Base-by-base conservation (phyloP, 192 early-diverging fungal genomes). In the Linnemannia zychae region DNA sequence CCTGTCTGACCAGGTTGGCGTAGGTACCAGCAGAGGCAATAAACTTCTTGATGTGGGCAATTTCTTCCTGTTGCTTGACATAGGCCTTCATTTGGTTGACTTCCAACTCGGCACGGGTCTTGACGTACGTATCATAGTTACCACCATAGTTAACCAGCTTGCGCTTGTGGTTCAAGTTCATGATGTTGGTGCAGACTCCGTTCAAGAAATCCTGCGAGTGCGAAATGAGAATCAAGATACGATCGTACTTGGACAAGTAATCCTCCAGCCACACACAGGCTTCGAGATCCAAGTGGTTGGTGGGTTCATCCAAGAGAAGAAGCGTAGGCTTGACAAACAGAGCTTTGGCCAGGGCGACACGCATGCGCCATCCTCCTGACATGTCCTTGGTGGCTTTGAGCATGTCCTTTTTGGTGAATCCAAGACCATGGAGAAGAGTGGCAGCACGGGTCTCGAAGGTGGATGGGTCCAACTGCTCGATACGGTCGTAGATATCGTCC, bases 361-460 rank as follows among this genome's bases (percentile, higher is more conserved):
- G 92, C 99, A 99, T 99, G 79, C 99, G 93, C 99, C 99, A 99
- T 83, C 99, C 99, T 93, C 99, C 99, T 83, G 98, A 99, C 87
- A 99, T 93, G 85, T 98, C 96, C 92, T 96, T 98, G 70, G 99
- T 99, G 76, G 91, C 91, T 88, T 96, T 95, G 81, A 93, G 90
- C 98, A 99, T 99, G 72, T 95, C 95, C 47, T 91, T 90, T 78
- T 94, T 91, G 79, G 89, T 91, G 90, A 99, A 99, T 71, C 99
- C 99, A 36, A 99, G 91, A 93, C 99, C 99, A 82, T 96, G 86
- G 48, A 99, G 92, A 40, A 99, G 92, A 74, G 92, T 93, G 34
- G 95, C 94, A 20, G 98, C 99, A 74, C 98, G 94, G 36, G 95
- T 88, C 89, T 99, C 97, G 82, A 99, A 99, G 34, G 99, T 99